phyloP scores from a whole-genome alignment of 2,329 filamentous ascomycete genomes.

The Ceratocystis huliohia region DNA sequence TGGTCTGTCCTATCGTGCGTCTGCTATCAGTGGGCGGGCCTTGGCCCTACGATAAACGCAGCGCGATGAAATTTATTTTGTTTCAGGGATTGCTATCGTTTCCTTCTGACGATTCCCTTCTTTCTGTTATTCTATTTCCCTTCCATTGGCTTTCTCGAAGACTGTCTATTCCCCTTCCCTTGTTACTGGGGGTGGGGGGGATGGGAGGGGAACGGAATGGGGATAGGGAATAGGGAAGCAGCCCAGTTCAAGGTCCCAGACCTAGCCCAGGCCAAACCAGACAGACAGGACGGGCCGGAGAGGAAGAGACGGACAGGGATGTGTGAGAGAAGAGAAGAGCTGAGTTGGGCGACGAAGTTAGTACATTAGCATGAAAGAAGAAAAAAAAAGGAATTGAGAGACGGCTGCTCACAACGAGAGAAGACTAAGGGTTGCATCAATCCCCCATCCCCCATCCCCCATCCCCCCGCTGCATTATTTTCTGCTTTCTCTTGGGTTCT shows the following conservation, averaged over 20 bases:
- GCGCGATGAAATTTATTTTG: neutral
- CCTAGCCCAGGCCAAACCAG: neutral
- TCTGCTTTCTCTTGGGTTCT: too few species aligned
- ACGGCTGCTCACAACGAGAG: neutral
- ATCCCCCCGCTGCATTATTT: too few species aligned
- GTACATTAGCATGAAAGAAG: neutral
- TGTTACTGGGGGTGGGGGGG: neutral
- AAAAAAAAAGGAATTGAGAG: conserved; percentile 3
- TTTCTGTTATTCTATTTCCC: neutral
- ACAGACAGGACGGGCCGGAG: conserved; percentile 5
- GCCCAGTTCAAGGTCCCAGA: neutral
- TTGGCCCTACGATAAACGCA: too few species aligned
- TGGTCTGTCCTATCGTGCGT: too few species aligned
- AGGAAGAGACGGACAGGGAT: neutral
- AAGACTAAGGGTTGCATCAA: neutral
- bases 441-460: too few species aligned
- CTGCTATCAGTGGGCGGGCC: too few species aligned
- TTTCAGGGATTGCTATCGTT: neutral
- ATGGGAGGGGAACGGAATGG: too few species aligned
- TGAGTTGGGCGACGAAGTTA: neutral
- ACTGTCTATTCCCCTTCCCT: neutral
- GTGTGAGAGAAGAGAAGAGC: neutral
- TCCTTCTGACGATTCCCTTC: neutral
- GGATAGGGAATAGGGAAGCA: neutral
- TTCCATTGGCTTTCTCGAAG: conserved; percentile 2